Evolutionary conservation across 192 early-diverging fungal genomes (phyloP).

Genomic region (Dissophora globulifera): DNA sequence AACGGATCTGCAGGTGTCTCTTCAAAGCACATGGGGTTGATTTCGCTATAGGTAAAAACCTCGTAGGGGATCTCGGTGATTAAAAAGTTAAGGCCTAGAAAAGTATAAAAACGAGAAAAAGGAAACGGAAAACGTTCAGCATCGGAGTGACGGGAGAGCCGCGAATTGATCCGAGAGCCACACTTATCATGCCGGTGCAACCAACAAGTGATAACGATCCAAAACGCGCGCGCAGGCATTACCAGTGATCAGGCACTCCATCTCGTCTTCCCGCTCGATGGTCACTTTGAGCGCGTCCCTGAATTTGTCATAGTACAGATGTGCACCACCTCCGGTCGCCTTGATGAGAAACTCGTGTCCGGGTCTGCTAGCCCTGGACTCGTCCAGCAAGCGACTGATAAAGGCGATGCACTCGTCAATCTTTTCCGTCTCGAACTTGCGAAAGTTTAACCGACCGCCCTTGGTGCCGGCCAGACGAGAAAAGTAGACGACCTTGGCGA

Average conservation of each 20-base stretch:
- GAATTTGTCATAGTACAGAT: slow-evolving; percentile 79
- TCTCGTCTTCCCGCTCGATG: slow-evolving; percentile 91
- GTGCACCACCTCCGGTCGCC: slow-evolving; percentile 92
- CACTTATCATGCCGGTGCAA: no score
- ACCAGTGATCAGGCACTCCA: slow-evolving; percentile 86
- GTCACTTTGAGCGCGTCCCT: slow-evolving; percentile 72
- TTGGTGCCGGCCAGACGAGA: slow-evolving; percentile 60
- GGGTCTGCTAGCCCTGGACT: slow-evolving; percentile 33
- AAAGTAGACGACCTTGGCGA: slow-evolving; percentile 82
- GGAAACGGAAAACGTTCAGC: no score
- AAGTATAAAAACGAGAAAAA: no score
- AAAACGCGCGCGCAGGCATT: no score
- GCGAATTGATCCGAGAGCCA: no score
- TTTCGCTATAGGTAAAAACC: slow-evolving; percentile 89
- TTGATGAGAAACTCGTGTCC: slow-evolving; percentile 67
- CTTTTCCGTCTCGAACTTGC: slow-evolving; percentile 92
- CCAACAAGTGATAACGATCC: no score
- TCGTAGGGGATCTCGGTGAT: slow-evolving; percentile 93
- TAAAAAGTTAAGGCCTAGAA: slow-evolving; percentile 93
- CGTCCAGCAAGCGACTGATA: slow-evolving; percentile 72
- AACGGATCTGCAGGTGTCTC: slow-evolving; percentile 71
- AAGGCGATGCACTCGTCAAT: slow-evolving; percentile 92
- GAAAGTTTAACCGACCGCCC: slow-evolving; percentile 92
- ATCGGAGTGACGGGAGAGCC: no score
- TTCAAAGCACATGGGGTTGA: slow-evolving; percentile 72